Evolutionary conservation across 352 stramenopile species (phyloP).

Genomic region (Lagenidium giganteum): DNA sequence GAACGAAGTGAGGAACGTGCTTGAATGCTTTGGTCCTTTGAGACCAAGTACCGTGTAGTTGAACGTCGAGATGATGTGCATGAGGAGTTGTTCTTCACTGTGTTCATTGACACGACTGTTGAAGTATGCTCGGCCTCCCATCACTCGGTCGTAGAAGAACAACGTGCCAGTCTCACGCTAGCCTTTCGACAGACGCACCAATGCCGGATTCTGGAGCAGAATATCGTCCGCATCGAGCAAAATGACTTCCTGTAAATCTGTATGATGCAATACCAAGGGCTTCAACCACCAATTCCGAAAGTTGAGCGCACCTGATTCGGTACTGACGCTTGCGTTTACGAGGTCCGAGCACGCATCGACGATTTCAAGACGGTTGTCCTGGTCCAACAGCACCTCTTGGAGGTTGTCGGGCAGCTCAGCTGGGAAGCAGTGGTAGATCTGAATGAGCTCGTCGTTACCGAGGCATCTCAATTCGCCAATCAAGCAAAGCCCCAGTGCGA

Average conservation of each 20-base stretch:
- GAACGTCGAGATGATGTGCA: slow-evolving; percentile 34
- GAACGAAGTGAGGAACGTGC: slow-evolving; percentile 33
- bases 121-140: slow-evolving; percentile 28
- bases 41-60: slow-evolving; percentile 36
- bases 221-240: slow-evolving; percentile 20
- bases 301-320: slow-evolving; percentile 4
- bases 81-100: slow-evolving; percentile 28
- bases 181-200: slow-evolving; percentile 13
- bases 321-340: slow-evolving; percentile 6
- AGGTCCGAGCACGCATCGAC: slow-evolving; percentile 53
- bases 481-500: slow-evolving; percentile 47
- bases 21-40: slow-evolving; percentile 13
- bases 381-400: slow-evolving; percentile 25
- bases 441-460: slow-evolving; percentile 26
- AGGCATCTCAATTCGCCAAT: slow-evolving; percentile 43
- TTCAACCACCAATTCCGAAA: slow-evolving; percentile 24
- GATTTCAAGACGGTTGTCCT: slow-evolving; percentile 42
- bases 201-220: slow-evolving; percentile 10
- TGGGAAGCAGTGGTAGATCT: slow-evolving; percentile 34
- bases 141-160: slow-evolving; percentile 43
- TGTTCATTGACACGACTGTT: slow-evolving; percentile 32
- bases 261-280: slow-evolving; percentile 17
- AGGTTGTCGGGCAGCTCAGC: slow-evolving; percentile 33
- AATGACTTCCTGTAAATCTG: slow-evolving; percentile 7
- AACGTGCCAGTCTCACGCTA: slow-evolving; percentile 30